Conservation (phyloP, 306 rosid species). For the Benincasa hispida region DNA sequence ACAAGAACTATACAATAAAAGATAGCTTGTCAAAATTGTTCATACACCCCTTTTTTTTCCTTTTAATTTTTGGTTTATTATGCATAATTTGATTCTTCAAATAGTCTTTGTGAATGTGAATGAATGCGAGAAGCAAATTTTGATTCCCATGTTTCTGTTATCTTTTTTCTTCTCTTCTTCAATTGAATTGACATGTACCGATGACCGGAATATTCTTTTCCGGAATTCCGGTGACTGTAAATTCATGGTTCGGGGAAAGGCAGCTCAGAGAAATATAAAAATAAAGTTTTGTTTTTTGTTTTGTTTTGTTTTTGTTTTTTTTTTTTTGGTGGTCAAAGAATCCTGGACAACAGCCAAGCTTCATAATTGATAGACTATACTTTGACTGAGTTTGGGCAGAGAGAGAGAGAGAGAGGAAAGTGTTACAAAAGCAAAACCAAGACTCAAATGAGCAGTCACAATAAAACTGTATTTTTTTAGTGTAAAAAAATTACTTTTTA, state of each 20-base stretch:
- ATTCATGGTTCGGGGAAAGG: neutral
- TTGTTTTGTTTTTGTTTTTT: neutral
- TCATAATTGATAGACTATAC: neutral
- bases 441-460: neutral
- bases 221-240: neutral
- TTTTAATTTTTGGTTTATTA: neutral
- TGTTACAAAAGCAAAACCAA: neutral
- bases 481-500: neutral
- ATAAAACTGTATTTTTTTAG: neutral
- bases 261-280: neutral
- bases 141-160: neutral
- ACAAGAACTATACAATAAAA: constrained; percentile 43
- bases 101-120: neutral
- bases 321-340: neutral
- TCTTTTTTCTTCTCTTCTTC: neutral
- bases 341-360: neutral
- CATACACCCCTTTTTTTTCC: neutral
- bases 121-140: neutral
- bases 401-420: neutral
- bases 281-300: neutral
- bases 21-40: neutral
- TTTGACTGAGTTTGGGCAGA: neutral
- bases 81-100: neutral
- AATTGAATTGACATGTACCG: too few species aligned
- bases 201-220: neutral